These are phyloP conservation scores for Yamadazyma philogaea DNA, from an alignment of 805 yeast species.

Conservation along the genomic window DNA sequence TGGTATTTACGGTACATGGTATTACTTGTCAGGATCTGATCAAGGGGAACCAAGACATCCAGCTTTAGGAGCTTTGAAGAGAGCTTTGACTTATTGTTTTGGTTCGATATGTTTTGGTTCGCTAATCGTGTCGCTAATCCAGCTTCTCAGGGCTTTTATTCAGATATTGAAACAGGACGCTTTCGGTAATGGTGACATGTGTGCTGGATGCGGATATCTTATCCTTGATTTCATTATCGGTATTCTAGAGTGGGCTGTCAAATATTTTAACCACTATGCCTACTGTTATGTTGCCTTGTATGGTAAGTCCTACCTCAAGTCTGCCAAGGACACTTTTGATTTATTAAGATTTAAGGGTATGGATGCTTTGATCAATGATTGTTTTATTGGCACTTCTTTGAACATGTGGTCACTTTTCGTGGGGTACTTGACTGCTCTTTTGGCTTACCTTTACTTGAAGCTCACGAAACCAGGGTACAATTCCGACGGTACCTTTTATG, in stretches of 20 bases:
- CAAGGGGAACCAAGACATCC: slow-evolving; percentile 79
- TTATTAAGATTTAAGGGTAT: slow-evolving; percentile 75
- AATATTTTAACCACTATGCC: slow-evolving; percentile 88
- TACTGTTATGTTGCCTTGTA: slow-evolving; percentile 83
- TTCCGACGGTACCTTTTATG: slow-evolving; percentile 55
- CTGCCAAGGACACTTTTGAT: slow-evolving; percentile 82
- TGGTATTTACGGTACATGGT: slow-evolving; percentile 91
- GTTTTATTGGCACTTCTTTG: slow-evolving; percentile 73
- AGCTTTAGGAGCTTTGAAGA: slow-evolving; percentile 72
- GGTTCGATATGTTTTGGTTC: slow-evolving; percentile 91
- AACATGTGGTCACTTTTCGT: slow-evolving; percentile 73
- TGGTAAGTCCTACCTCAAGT: slow-evolving; percentile 70
- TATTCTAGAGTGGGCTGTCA: slow-evolving; percentile 72
- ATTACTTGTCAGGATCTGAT: slow-evolving; percentile 70
- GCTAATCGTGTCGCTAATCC: slow-evolving; percentile 66
- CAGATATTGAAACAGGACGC: slow-evolving; percentile 51
- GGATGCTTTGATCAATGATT: slow-evolving; percentile 82
- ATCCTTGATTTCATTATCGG: slow-evolving; percentile 59
- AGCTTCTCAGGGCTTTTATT: slow-evolving; percentile 57
- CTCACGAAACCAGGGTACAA: slow-evolving; percentile 69
- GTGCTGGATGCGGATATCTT: slow-evolving; percentile 51
- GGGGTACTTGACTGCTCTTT: slow-evolving; percentile 57
- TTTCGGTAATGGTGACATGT: slow-evolving; percentile 48
- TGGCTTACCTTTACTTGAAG: slow-evolving; percentile 63
- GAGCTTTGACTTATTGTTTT: slow-evolving; percentile 81